These are phyloP conservation scores for Takashimella koratensis DNA, from an alignment of 1,284 basidiomycete genomes.

Conservation along the genomic window DNA sequence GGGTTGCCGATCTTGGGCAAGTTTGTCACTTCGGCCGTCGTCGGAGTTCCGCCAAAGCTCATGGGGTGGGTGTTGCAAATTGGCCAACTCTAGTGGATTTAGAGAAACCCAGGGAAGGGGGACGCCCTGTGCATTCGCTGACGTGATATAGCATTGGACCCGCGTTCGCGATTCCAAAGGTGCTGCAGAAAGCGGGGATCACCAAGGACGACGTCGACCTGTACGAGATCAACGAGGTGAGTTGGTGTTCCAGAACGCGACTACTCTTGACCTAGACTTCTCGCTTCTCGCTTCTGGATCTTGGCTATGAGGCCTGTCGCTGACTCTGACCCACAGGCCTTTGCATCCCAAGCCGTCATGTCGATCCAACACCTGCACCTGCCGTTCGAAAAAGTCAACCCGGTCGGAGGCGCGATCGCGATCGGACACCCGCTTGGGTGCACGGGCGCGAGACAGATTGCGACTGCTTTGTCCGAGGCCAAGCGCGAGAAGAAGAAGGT, in stretches of 20 bases:
- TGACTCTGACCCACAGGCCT: slow-evolving; percentile 53
- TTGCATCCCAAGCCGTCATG: slow-evolving; percentile 83
- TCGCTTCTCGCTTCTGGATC: not conserved
- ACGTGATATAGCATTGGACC: slow-evolving; percentile 63
- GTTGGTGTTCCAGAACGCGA: slow-evolving; percentile 7
- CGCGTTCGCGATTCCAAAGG: slow-evolving; percentile 83
- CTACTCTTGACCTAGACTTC: not conserved
- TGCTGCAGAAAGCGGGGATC: slow-evolving; percentile 69
- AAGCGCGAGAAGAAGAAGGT: slow-evolving; percentile 73
- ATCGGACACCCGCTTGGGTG: slow-evolving; percentile 67
- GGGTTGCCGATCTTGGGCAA: slow-evolving; percentile 91
- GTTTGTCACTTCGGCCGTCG: slow-evolving; percentile 70
- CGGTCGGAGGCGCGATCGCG: slow-evolving; percentile 86
- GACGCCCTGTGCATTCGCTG: too few species aligned
- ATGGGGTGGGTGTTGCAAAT: too few species aligned
- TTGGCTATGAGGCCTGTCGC: not conserved
- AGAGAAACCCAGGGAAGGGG: not conserved
- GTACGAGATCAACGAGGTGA: slow-evolving; percentile 77
- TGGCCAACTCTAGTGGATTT: too few species aligned
- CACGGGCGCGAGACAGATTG: slow-evolving; percentile 83
- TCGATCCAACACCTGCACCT: slow-evolving; percentile 69
- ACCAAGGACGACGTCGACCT: slow-evolving; percentile 77
- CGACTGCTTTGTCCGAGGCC: slow-evolving; percentile 80
- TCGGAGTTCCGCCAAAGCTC: slow-evolving; percentile 78
- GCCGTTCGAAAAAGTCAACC: slow-evolving; percentile 76